Evolutionary conservation across 2,329 filamentous ascomycete species (phyloP).

Genomic region (Xylariaceae sp.): DNA sequence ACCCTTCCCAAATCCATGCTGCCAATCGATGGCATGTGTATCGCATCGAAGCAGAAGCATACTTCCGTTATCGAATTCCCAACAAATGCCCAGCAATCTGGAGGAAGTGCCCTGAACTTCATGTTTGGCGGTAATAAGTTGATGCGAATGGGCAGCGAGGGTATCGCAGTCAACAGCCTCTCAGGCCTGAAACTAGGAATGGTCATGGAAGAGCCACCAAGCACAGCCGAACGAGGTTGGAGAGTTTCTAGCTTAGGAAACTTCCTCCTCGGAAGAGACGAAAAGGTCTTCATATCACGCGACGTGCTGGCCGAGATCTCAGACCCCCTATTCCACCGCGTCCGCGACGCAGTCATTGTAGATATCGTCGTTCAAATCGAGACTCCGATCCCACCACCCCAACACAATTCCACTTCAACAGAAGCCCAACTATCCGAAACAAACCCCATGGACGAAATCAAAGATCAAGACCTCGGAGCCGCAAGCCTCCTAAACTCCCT

Average conservation of each 20-base stretch:
- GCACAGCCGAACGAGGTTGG: conserved; percentile 46
- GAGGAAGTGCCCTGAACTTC: conserved; percentile 41
- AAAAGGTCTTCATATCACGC: conserved; percentile 74
- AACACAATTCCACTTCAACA: conserved; percentile 27
- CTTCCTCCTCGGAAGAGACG: conserved; percentile 76
- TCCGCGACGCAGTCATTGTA: conserved; percentile 66
- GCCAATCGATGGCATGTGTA: conserved; percentile 71
- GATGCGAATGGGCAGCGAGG: conserved; percentile 40
- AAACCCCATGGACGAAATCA: conserved; percentile 22
- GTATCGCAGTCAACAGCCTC: conserved; percentile 46
- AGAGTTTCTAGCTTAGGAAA: conserved; percentile 77
- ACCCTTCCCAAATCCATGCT: conserved; percentile 74
- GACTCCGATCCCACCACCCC: conserved; percentile 13
- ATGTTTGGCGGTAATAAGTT: conserved; percentile 46
- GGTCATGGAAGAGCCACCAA: conserved; percentile 53
- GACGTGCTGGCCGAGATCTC: conserved; percentile 69
- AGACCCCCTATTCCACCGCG: conserved; percentile 78
- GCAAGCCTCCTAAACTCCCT: conserved; percentile 38
- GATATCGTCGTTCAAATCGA: conserved; percentile 64
- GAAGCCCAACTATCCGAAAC: conserved; percentile 26
- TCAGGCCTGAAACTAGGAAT: conserved; percentile 60
- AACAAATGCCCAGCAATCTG: conserved; percentile 39
- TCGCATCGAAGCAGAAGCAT: conserved; percentile 62
- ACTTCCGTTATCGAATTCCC: conserved; percentile 65
- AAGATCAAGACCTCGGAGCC: conserved; percentile 19